These are phyloP conservation scores for Ochetophila trinervis DNA, from an alignment of 306 rosid species.

Conservation along the genomic window DNA sequence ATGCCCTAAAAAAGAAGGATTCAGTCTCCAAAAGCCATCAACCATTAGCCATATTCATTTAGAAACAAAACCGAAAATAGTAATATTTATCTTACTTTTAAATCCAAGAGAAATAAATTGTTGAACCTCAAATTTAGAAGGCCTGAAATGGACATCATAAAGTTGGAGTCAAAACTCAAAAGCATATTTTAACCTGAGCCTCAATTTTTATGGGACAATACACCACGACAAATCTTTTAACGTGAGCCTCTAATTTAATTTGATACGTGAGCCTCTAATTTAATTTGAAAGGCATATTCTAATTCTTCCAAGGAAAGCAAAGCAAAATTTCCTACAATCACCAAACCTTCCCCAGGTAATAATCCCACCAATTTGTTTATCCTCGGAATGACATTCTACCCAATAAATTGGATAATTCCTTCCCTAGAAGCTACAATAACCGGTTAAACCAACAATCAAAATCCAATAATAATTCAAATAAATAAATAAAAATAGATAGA, in stretches of 20 bases:
- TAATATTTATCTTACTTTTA: too few relatives aligned
- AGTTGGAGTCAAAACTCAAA: too few relatives aligned
- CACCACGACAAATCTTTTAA: slow-evolving; percentile 1
- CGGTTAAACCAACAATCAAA: background rate
- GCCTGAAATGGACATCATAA: background rate
- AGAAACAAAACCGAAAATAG: too few relatives aligned
- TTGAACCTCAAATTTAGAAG: too few relatives aligned
- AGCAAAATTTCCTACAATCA: background rate
- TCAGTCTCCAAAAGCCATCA: too few relatives aligned
- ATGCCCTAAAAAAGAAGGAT: too few relatives aligned
- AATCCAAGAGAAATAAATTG: too few relatives aligned
- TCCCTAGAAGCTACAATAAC: background rate
- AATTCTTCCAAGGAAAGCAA: slow-evolving; percentile 2
- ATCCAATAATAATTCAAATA: background rate
- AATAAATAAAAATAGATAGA: background rate
- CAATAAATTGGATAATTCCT: background rate
- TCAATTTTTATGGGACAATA: background rate
- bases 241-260: slow-evolving; percentile 8
- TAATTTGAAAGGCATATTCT: slow-evolving; percentile 5
- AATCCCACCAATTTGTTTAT: background rate
- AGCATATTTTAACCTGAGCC: background rate
- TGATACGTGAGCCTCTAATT: slow-evolving; percentile 10
- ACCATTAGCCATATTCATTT: too few relatives aligned
- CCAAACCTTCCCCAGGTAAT: background rate
- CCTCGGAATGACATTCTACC: background rate